Base-by-base conservation (phyloP, 2,329 filamentous ascomycete species). In the Claviceps fusiformis region DNA sequence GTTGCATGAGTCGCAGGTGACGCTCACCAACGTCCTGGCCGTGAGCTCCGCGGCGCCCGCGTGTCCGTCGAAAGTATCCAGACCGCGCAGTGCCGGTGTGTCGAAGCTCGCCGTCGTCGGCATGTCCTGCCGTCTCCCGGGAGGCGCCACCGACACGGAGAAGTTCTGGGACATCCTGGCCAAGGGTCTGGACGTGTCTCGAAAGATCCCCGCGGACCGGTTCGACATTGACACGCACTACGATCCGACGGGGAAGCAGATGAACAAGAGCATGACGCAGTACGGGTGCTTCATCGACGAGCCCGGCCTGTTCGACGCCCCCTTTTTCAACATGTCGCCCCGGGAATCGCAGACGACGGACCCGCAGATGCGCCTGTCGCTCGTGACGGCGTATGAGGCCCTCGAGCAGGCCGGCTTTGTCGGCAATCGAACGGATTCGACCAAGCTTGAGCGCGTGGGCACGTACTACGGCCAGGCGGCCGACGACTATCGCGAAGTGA, bases 101-200 rank as follows among this genome's bases (percentile, higher is more conserved):
- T 64, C 64, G 1, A 91, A 90, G 68, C 80, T 95, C 59, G 89
- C 89, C 56, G 90, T 95, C 59, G 86, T 95, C 39, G 89, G 89
- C 53, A 72, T 70, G 60, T 69, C 69, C 1, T 74, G 74, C 35
- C 65, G 74, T 0, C 71, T 76, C 27, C 73, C 74, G 0, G 73
- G 73, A 5, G 68, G 67, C 4, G 68, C 68, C 0, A 77, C 10
- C 11, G 19, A 76, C 9, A 67, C 59, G 11, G 69, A 69, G 5
- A 68, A 53, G 19, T 53, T 53, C 43, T 53, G 51, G 51, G 43
- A 46, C 19, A 8, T 53, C 7, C 51, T 53, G 13, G 43, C 70
- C n/a, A 68, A 69, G 6, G 49, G 49, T 24, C 73, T 83, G 3
- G 83, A 87, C 63, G 81, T 85, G 29, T 81, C 84, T 64, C 71